Base-by-base conservation (phyloP, 75 land plant genomes). In the Cunninghamia lanceolata region DNA sequence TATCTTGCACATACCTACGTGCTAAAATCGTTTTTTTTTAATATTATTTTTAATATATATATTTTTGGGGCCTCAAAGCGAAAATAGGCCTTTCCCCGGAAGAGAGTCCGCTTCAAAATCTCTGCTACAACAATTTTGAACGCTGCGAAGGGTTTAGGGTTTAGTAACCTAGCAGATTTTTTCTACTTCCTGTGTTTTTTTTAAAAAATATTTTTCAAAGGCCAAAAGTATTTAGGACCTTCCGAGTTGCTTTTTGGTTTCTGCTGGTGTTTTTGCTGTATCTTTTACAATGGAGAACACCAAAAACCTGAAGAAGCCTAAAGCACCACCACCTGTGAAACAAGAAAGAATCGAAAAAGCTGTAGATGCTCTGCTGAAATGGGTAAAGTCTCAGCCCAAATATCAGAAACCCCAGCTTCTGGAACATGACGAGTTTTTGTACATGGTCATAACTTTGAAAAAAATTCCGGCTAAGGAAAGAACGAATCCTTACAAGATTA, bases 391-490 rank as follows among this genome's bases (percentile, higher is more conserved):
- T 45, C 88, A 88, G 66, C 82, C 89, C 14, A 78, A 85, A 52
- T 32, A 86, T 73, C 86, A 86, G 77, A 94, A 91, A 83, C 89
- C 93, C 52, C 93, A 92, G 75, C 91, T 95, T 30, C 87, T 95
- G 19, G 92, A 91, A 11, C 88, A 90, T 19, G 98, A 94, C 53
- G 91, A 96, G 84, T 88, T 90, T 85, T 34, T 96, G 83, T 92
- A 95, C 82, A 92, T 95, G 84, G 83, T 90, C 76, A 78, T 96
- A 19, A 89, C 95, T 54, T 91, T 94, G 54, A 90, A 89, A 63
- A 92, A 89, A 70, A 90, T 92, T 76, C 98, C 98, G 15, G 87
- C 86, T 9, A 80, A 80, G 2, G 56, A 70, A 28, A 91, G 94
- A 73, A 85, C 89, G 16, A 94, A 91, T 73, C 90, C 95, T 19